Base-by-base conservation (phyloP, 2,329 filamentous ascomycete genomes). In the Rhynchosporium graminicola region DNA sequence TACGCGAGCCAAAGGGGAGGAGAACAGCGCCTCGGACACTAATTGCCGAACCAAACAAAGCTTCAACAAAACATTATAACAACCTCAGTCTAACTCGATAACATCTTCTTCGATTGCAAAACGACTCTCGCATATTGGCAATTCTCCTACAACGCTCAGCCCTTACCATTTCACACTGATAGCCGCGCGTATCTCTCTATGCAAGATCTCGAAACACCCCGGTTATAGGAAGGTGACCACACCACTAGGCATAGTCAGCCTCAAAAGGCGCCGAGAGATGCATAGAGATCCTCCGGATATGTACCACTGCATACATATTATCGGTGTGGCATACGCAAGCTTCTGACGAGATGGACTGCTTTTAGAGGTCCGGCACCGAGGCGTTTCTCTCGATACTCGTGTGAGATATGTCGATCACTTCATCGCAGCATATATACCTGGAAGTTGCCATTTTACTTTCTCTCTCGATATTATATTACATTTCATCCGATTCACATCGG, bases 241-340 rank as follows among this genome's bases (percentile, higher is more conserved):
- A 42, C 36, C 26, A 36, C n/a, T 54, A 33, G 33, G 20, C 20
- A 20, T 20, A 20, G 51, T 40, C 36, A 54, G 51, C 20, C 51
- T 42, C 36, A 28, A 42, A 54, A 54, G 28, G 13, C 51, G 36
- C 51, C 51, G 51, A 26, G n/a, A 42, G 51, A 36, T 38, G 51
- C 51, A 42, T 42, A 29, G 28, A 54, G 28, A 54, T 42, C 20
- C 51, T 33, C 51, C 51, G 51, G 51, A 54, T 42, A 33, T 40
- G 51, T 54, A 20, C 3, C 5, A 29, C 51, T 42, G 51, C 20
- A 29, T 54, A 33, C 33, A 54, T 54, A 42, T 26, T 54, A 40
- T 54, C 51, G 33, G 51, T 29, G 36, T 42, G 51, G 9, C 33
- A 40, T 54, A 42, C 51, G 51, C 51, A 54, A 54, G 51, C 51